Base-by-base conservation (phyloP, 805 yeast genomes). In the Kurtzmaniella cleridarum region DNA sequence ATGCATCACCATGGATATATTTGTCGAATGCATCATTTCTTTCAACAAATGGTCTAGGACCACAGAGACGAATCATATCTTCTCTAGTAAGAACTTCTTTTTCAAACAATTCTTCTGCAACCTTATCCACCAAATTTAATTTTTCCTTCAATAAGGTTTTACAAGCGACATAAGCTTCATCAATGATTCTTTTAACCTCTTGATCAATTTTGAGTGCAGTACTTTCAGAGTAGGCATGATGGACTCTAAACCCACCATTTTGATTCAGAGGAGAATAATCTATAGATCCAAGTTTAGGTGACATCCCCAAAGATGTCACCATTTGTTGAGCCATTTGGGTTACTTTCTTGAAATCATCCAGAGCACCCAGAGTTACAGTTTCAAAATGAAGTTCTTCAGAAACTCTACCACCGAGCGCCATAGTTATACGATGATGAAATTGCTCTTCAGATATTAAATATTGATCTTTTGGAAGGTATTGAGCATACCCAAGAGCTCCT, bases 401-500 rank as follows among this genome's bases (percentile, higher is more conserved):
- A 3, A 87, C 95, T 52, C 96, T 73, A 8, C 97, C 97, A 43
- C 96, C 97, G 27, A 90, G 65, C 0, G 96, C 81, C 91, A 90
- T 90, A n/a, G 84, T 79, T 89, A 90, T 89, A 47, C 95, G 72
- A 60, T 90, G 91, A 48, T 63, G 61, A 51, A 84, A 77, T 57
- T 90, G 93, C 53, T 82, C 81, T 34, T 81, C 79, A 24, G 88
- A 76, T 41, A 85, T 73, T 50, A 89, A 72, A 48, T 84, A 86
- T 51, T 83, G 84, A 60, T 90, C 97, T 23, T 89, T 86, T 13
- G 97, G 97, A 45, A 90, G 70, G 55, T 89, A 86, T 62, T 90
- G 96, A 3, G 97, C 96, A 59, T 90, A 89, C n/a, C 97, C 97
- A 40, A 89, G 69, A 11, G 96, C 95, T 36, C 95, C 96, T 60